phyloP scores from a whole-genome alignment of 148 eudicot genomes.

The Polygonum maritimum region DNA sequence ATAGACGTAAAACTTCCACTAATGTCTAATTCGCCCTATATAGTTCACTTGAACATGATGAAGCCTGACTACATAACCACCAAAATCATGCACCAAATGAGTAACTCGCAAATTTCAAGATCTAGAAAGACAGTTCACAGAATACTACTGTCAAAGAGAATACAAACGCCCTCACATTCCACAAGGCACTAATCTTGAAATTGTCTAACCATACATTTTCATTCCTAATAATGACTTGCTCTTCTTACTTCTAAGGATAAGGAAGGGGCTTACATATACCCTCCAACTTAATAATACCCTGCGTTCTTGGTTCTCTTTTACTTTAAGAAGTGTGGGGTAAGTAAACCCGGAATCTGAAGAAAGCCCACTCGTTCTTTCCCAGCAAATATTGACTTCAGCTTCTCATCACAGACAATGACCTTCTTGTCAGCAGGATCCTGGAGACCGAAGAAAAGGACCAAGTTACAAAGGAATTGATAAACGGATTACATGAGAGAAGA shows the following conservation, averaged over 20 bases:
- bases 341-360: constrained; percentile 35
- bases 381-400: constrained; percentile 45
- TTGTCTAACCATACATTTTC: background rate
- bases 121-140: background rate
- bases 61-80: background rate
- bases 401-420: constrained; percentile 51
- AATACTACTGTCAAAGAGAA: background rate
- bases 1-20: too few relatives aligned
- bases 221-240: background rate
- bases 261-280: background rate
- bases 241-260: background rate
- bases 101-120: background rate
- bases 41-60: too few relatives aligned
- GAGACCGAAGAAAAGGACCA: background rate
- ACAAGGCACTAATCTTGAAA: background rate
- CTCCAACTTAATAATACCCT: background rate
- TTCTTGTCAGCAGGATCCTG: constrained; percentile 57
- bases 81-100: background rate
- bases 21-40: too few relatives aligned
- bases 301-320: background rate
- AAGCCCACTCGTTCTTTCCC: constrained; percentile 54
- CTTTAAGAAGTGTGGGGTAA: constrained; percentile 42
- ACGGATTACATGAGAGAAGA: background rate
- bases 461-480: background rate
- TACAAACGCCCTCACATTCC: background rate